A percentile compares a stretch with the other conserved stretches of the same genome.
Evolutionary conservation across 148 eudicot species (phyloP).

Genomic region (Pharnaceum exiguum): DNA sequence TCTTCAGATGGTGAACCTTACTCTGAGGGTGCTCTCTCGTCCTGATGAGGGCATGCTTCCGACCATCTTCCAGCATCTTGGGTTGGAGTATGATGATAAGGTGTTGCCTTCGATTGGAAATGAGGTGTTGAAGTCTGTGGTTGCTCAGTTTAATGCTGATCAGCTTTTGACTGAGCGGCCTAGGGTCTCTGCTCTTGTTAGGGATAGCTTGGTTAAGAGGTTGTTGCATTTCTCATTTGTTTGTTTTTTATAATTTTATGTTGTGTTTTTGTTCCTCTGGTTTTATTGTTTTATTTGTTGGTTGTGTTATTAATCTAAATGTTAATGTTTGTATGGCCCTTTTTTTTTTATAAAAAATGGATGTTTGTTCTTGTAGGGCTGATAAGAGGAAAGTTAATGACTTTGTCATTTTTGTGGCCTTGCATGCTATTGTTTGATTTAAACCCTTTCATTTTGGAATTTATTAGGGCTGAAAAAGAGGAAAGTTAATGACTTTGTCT

Average conservation of each 20-base stretch:
- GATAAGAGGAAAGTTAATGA: no score
- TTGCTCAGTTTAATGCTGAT: constrained; percentile 91
- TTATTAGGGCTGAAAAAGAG: no score
- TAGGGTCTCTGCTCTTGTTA: constrained; percentile 65
- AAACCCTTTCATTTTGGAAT: no score
- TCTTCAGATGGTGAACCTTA: constrained; percentile 91
- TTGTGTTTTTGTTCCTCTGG: not conserved
- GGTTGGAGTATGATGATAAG: constrained; percentile 78
- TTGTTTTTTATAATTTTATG: not conserved
- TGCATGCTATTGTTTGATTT: no score
- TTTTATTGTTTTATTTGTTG: not conserved
- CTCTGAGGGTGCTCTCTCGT: constrained; percentile 70
- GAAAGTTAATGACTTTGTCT: no score
- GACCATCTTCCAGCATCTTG: constrained; percentile 53
- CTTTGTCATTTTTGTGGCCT: no score
- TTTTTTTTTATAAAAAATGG: no score
- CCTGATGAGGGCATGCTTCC: constrained; percentile 59
- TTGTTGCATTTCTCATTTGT: not conserved
- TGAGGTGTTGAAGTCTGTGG: constrained; percentile 85
- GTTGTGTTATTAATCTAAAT: no score
- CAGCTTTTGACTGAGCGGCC: constrained; percentile 90
- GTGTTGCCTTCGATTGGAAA: constrained; percentile 92
- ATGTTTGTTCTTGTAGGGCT: no score
- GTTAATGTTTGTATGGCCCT: no score
- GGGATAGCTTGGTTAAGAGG: constrained; percentile 65